Base-by-base conservation (phyloP, 257 asterid genomes). In the Primulina eburnea region DNA sequence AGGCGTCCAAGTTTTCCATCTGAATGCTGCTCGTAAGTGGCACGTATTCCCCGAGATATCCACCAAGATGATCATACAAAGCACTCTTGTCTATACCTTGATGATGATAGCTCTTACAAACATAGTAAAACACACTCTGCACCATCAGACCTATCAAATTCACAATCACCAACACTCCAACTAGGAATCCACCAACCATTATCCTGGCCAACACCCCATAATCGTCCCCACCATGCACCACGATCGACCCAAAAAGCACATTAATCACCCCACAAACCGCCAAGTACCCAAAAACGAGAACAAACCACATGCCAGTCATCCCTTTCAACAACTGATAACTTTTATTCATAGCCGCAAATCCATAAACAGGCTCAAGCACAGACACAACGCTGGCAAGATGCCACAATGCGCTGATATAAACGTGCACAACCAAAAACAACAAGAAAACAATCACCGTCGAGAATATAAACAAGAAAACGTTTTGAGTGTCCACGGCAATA, bases 81-180 rank as follows among this genome's bases (percentile, higher is more conserved):
- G 92, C 98, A 63, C 76, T 69, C 92, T 90, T 93, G 77, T 93
- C 98, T 29, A 93, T 93, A 59, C 87, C 94, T 59, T 93, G 92
- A 65, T 85, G 90, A 77, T 93, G 98, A 80, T 78, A 90, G 76
- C 98, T 93, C 86, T 93, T 93, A 78, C 98, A 93, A 0, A 93
- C 94, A 58, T 90, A 93, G 81, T 93, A 93, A 80, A 90, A 90
- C 82, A 93, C 96, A 73, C 97, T 90, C 85, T 93, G 98, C 77
- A 87, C 95, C 85, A 89, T 73, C 50, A 93, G 77, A 71, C 98
- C 98, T 32, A 87, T 78, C 40, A 93, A 82, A 81, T 90, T 93
- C 65, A 90, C 96, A 63, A 93, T 84, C 82, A 90, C 98, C 77
- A 90, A 74, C 34, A 88, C 79, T 3, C 96, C 98, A 50, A 93